phyloP scores from a whole-genome alignment of 441 rosid species.

The Metrosideros polymorpha region DNA sequence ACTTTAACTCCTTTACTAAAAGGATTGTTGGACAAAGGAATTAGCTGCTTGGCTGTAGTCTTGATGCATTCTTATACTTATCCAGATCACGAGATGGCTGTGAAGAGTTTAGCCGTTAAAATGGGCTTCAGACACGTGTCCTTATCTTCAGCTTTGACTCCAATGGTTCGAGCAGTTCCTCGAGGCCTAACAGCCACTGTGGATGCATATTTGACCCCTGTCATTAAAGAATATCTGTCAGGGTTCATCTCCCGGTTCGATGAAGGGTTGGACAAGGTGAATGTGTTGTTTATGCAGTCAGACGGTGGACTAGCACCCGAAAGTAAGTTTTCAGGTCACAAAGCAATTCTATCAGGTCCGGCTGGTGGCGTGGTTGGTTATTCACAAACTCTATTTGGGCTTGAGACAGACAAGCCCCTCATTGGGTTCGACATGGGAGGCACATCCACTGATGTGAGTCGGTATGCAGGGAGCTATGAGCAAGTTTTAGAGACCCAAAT shows the following conservation, averaged over 20 bases:
- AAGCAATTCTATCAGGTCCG: slow-evolving; percentile 94
- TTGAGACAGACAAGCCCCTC: slow-evolving; percentile 84
- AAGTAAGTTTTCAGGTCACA: slow-evolving; percentile 89
- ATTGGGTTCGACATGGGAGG: slow-evolving; percentile 99
- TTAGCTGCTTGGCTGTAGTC: slow-evolving; percentile 85
- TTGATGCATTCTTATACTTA: slow-evolving; percentile 87
- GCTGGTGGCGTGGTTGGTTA: slow-evolving; percentile 99
- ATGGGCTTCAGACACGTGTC: slow-evolving; percentile 92
- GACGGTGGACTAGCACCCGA: slow-evolving; percentile 97
- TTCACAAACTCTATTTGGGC: slow-evolving; percentile 85
- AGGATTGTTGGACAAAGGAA: slow-evolving; percentile 61
- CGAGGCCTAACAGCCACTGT: slow-evolving; percentile 93
- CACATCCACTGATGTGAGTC: slow-evolving; percentile 93
- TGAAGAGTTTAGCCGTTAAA: slow-evolving; percentile 63
- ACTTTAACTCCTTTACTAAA: slow-evolving; percentile 46
- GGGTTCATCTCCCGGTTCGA: slow-evolving; percentile 89
- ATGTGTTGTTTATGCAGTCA: slow-evolving; percentile 93
- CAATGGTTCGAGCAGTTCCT: slow-evolving; percentile 97
- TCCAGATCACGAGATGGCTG: slow-evolving; percentile 68
- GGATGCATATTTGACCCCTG: slow-evolving; percentile 92
- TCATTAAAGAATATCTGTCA: slow-evolving; percentile 77
- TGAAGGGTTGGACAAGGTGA: slow-evolving; percentile 60
- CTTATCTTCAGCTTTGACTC: slow-evolving; percentile 78
- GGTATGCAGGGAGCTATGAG: slow-evolving; percentile 92
- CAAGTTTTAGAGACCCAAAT: slow-evolving; percentile 93